Conservation (phyloP, 2,329 filamentous ascomycete genomes). For the Aspergillus sp. region DNA sequence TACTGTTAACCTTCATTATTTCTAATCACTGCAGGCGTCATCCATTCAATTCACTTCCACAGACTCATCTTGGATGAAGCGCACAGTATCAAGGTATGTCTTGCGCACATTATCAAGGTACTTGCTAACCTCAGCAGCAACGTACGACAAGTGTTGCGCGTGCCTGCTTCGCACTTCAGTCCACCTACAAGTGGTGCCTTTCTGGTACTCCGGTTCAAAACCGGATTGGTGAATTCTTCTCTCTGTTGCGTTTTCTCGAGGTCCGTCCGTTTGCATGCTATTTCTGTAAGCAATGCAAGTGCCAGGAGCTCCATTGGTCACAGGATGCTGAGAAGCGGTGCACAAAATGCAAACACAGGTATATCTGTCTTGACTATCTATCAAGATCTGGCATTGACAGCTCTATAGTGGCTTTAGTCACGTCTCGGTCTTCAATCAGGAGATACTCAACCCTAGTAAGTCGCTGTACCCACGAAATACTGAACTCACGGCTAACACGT, state of each 20-base stretch:
- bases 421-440: conserved; percentile 89
- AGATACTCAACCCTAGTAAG: conserved; percentile 78
- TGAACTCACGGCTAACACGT: conserved; percentile 42
- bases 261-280: conserved; percentile 89
- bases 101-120: not conserved
- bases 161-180: conserved; percentile 89
- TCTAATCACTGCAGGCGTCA: conserved; percentile 57
- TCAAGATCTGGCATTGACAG: conserved; percentile 9
- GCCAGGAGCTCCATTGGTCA: conserved; percentile 81
- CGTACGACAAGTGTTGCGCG: conserved; percentile 90
- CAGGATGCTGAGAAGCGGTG: conserved; percentile 75
- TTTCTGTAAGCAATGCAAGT: conserved; percentile 85
- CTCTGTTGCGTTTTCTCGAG: conserved; percentile 87
- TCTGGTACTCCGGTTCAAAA: conserved; percentile 96
- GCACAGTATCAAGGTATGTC: conserved; percentile 79
- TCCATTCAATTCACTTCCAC: conserved; percentile 87
- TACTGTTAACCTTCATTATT: not conserved
- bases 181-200: conserved; percentile 91
- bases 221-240: conserved; percentile 96
- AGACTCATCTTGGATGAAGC: conserved; percentile 93
- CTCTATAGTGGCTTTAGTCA: conserved; percentile 61
- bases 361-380: conserved; percentile 28
- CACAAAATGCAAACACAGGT: conserved; percentile 66
- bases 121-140: conserved; percentile 33
- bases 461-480: not conserved